These are phyloP conservation scores for Pseudogymnoascus sp. DNA, from an alignment of 2,329 filamentous ascomycete species.

Conservation along the genomic window DNA sequence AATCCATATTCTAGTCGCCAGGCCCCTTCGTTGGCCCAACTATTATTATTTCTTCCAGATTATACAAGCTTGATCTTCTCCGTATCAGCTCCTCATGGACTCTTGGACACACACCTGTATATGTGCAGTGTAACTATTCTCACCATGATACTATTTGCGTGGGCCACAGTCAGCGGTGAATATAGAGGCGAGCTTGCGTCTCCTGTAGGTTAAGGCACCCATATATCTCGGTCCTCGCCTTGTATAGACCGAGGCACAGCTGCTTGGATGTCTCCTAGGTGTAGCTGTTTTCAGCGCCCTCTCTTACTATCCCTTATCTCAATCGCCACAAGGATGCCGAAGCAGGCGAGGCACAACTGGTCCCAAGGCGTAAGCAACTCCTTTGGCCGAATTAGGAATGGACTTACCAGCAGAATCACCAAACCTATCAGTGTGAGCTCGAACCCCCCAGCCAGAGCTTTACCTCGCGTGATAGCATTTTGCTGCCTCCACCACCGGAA, in stretches of 20 bases:
- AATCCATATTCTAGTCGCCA: background rate
- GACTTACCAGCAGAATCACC: slow-evolving; percentile 40
- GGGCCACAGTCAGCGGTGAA: background rate
- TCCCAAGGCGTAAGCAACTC: background rate
- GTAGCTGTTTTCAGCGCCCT: background rate
- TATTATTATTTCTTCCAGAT: background rate
- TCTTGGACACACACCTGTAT: background rate
- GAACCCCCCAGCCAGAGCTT: slow-evolving; percentile 49
- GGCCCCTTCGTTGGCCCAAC: background rate
- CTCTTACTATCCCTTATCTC: slow-evolving; percentile 3
- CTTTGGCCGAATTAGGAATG: background rate
- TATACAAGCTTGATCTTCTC: background rate
- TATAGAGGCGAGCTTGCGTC: background rate
- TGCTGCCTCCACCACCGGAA: slow-evolving; percentile 55
- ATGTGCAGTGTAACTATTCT: background rate
- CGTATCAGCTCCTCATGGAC: background rate
- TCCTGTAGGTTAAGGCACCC: background rate
- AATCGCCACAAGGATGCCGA: slow-evolving; percentile 23
- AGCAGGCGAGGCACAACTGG: slow-evolving; percentile 17
- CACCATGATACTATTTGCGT: background rate
- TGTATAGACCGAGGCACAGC: background rate
- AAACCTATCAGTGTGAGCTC: slow-evolving; percentile 44
- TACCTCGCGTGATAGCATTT: slow-evolving; percentile 48
- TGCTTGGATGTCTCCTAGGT: background rate
- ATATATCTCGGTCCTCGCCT: background rate